A percentile compares a stretch with the other conserved stretches of the same genome.
phyloP scores from a whole-genome alignment of 2,329 filamentous ascomycete genomes.

The Penicillium vulpinum region DNA sequence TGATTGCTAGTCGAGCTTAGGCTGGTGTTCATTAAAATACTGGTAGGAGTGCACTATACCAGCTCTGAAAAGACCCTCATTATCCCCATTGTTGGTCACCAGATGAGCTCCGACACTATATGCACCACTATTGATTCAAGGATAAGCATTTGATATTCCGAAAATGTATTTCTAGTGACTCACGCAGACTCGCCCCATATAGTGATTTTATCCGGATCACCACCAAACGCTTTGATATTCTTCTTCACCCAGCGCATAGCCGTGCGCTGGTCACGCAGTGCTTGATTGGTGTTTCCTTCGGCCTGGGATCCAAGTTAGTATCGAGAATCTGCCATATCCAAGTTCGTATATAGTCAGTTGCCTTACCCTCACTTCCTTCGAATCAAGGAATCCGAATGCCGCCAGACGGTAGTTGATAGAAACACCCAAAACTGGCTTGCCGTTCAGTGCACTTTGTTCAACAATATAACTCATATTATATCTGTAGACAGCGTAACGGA shows the following conservation, averaged over 20 bases:
- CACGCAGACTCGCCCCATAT: conserved; percentile 42
- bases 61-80: conserved; percentile 34
- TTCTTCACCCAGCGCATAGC: conserved; percentile 40
- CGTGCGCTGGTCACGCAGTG: conserved; percentile 35
- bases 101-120: conserved; percentile 35
- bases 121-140: conserved; percentile 23
- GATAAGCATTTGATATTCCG: background rate
- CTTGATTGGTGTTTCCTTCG: conserved; percentile 32
- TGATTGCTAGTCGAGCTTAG: conserved; percentile 24
- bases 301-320: conserved; percentile 14
- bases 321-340: background rate
- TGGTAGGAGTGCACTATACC: conserved; percentile 16
- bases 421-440: conserved; percentile 31
- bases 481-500: conserved; percentile 9
- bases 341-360: background rate
- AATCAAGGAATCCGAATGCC: conserved; percentile 35
- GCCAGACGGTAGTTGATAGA: conserved; percentile 35
- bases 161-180: background rate
- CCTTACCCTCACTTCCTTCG: conserved; percentile 31
- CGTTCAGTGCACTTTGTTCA: conserved; percentile 28
- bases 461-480: conserved; percentile 38
- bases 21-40: background rate
- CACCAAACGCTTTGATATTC: conserved; percentile 37
- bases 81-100: conserved; percentile 31
- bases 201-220: conserved; percentile 34